Conservation (phyloP, 1,139 yeast species). For the Blastobotrys proliferans region DNA sequence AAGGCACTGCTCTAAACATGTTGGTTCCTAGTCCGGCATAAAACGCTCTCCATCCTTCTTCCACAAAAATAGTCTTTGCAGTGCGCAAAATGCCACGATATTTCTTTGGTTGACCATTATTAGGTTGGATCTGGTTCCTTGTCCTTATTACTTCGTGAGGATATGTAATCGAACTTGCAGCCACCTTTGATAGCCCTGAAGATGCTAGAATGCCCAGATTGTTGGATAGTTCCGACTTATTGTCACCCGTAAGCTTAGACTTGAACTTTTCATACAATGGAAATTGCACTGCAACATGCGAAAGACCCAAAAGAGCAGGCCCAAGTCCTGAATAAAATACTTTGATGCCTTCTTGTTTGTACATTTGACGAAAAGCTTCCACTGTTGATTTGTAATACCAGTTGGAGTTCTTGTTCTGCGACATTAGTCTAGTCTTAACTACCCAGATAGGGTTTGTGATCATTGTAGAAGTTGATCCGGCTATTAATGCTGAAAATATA, state of each 20-base stretch:
- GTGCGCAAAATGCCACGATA: conserved; percentile 43
- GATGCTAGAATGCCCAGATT: conserved; percentile 58
- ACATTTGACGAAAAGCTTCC: conserved; percentile 81
- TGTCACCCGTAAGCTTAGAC: conserved; percentile 35
- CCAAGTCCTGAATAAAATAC: conserved; percentile 90
- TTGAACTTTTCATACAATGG: conserved; percentile 91
- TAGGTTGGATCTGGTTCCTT: conserved; percentile 63
- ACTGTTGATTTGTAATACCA: conserved; percentile 67
- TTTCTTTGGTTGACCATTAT: conserved; percentile 16
- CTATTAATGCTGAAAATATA: conserved; percentile 78
- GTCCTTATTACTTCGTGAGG: conserved; percentile 97
- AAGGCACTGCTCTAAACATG: conserved; percentile 87
- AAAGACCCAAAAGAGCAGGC: conserved; percentile 84
- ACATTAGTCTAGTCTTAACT: conserved; percentile 88
- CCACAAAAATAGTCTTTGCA: conserved; percentile 50
- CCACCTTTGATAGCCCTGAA: conserved; percentile 78
- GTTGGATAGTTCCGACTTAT: conserved; percentile 13
- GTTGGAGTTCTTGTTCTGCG: conserved; percentile 45
- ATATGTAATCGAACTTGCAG: conserved; percentile 84
- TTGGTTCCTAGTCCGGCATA: conserved; percentile 89
- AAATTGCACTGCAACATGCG: conserved; percentile 95
- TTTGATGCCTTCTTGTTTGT: conserved; percentile 66
- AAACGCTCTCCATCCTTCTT: conserved; percentile 79
- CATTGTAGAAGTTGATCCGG: conserved; percentile 85
- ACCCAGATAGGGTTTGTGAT: conserved; percentile 97